A percentile compares a stretch with the other conserved stretches of the same genome.
These are phyloP conservation scores for Xerocomus minutiporus DNA, from an alignment of 1,284 basidiomycete species.

Conservation along the genomic window DNA sequence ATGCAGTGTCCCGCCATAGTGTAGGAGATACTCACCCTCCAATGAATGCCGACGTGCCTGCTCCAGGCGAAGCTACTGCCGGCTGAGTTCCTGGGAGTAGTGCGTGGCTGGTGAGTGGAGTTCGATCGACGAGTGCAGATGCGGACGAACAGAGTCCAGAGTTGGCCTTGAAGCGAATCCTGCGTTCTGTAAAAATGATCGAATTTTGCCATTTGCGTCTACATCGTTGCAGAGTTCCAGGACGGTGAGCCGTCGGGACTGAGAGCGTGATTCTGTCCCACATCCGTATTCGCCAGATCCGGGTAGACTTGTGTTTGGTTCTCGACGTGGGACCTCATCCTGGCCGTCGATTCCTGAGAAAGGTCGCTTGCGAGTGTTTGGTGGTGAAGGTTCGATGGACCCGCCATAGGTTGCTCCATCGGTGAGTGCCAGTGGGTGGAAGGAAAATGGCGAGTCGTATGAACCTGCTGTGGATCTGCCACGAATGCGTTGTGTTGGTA, in stretches of 20 bases:
- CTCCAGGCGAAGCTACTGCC: slow-evolving; percentile 33
- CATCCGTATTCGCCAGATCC: slow-evolving; percentile 49
- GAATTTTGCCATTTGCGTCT: slow-evolving; percentile 34
- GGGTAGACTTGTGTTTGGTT: slow-evolving; percentile 27
- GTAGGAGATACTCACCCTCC: slow-evolving; percentile 34
- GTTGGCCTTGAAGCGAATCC: slow-evolving; percentile 40
- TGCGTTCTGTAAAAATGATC: slow-evolving; percentile 35
- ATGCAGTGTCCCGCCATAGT: slow-evolving; percentile 26
- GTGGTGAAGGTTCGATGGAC: slow-evolving; percentile 30
- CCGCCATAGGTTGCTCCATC: slow-evolving; percentile 30
- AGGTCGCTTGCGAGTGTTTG: slow-evolving; percentile 60
- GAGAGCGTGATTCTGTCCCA: slow-evolving; percentile 64
- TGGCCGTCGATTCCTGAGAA: slow-evolving; percentile 52
- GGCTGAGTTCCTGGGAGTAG: slow-evolving; percentile 42
- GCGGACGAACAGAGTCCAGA: slow-evolving; percentile 46
- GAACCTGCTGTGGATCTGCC: slow-evolving; percentile 27
- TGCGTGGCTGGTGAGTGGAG: slow-evolving; percentile 27
- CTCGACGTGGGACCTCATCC: slow-evolving; percentile 39
- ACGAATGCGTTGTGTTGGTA: slow-evolving; percentile 31
- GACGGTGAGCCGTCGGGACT: slow-evolving; percentile 72
- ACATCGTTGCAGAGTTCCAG: slow-evolving; percentile 80
- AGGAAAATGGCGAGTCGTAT: slow-evolving; percentile 70
- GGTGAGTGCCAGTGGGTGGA: slow-evolving; percentile 63
- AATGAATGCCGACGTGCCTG: slow-evolving; percentile 27
- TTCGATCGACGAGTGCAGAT: slow-evolving; percentile 42